Percentiles rank a stretch among this genome's conserved stretches.
These are phyloP conservation scores for Phialophora tarda DNA, from an alignment of 2,329 filamentous ascomycete genomes.

Conservation along the genomic window DNA sequence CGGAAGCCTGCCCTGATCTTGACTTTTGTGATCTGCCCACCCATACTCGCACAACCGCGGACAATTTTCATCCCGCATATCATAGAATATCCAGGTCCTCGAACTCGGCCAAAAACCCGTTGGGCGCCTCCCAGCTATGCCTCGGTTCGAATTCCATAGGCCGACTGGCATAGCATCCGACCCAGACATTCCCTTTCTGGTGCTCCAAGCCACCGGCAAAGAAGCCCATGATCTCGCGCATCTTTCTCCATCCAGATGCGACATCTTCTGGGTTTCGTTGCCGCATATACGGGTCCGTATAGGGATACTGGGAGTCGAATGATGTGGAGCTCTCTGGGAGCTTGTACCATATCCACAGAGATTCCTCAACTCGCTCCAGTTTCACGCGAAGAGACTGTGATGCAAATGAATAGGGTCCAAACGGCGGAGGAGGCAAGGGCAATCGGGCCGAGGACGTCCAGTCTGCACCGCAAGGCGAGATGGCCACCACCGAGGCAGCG, in stretches of 20 bases:
- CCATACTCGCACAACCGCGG: background rate
- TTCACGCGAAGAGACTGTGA: conserved; percentile 56
- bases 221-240: conserved; percentile 66
- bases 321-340: conserved; percentile 43
- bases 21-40: background rate
- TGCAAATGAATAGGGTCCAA: conserved; percentile 29
- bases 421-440: conserved; percentile 27
- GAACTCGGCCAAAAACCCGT: conserved; percentile 57
- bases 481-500: conserved; percentile 63
- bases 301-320: conserved; percentile 26
- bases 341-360: conserved; percentile 64
- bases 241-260: conserved; percentile 60
- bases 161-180: conserved; percentile 64
- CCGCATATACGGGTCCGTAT: conserved; percentile 13
- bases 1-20: background rate
- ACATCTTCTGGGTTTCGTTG: conserved; percentile 48
- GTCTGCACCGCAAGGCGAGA: conserved; percentile 60
- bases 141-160: conserved; percentile 49
- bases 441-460: conserved; percentile 51
- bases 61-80: conserved; percentile 16
- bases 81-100: conserved; percentile 59
- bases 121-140: conserved; percentile 40
- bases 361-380: conserved; percentile 61
- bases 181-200: conserved; percentile 60
- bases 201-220: conserved; percentile 63